A percentile compares a stretch with the other conserved stretches of the same genome.
These are phyloP conservation scores for Isoetes taiwanensis DNA, from an alignment of 75 land plant genomes.

Conservation along the genomic window DNA sequence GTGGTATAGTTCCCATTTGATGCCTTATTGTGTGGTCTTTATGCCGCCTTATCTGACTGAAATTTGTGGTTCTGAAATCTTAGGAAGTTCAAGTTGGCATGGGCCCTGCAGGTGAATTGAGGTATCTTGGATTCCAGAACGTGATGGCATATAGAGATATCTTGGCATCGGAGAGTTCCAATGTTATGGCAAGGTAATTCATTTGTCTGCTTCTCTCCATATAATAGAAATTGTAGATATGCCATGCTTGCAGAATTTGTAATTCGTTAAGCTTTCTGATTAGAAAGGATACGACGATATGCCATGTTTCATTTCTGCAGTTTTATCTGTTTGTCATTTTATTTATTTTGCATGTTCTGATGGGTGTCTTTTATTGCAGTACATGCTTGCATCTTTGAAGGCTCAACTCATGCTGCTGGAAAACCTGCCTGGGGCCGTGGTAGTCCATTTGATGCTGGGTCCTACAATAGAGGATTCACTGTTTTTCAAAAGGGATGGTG, in stretches of 20 bases:
- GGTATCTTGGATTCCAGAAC: slow-evolving; percentile 32
- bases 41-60: too few species aligned
- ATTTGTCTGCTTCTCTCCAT: not conserved
- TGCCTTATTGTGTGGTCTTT: too few species aligned
- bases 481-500: slow-evolving; percentile 39
- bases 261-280: too few species aligned
- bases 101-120: slow-evolving; percentile 36
- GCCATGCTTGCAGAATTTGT: too few species aligned
- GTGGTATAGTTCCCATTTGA: too few species aligned
- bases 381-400: slow-evolving; percentile 46
- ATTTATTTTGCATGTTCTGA: too few species aligned
- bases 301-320: too few species aligned
- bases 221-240: too few species aligned
- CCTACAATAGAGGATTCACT: slow-evolving; percentile 33
- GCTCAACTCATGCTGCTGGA: slow-evolving; percentile 38
- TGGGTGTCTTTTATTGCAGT: too few species aligned
- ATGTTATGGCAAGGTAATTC: slow-evolving; percentile 25
- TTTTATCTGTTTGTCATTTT: too few species aligned
- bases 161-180: slow-evolving; percentile 38
- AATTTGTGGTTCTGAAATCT: too few species aligned
- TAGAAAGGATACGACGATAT: too few species aligned
- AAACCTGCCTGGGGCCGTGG: slow-evolving; percentile 45
- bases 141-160: slow-evolving; percentile 27
- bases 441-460: slow-evolving; percentile 36
- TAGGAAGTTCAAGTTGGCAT: slow-evolving; percentile 40